Percentiles rank a stretch among this genome's conserved stretches.
These are phyloP conservation scores for Toxoplasma gondii DNA, from an alignment of 169 alveolate genomes.

Conservation along the genomic window DNA sequence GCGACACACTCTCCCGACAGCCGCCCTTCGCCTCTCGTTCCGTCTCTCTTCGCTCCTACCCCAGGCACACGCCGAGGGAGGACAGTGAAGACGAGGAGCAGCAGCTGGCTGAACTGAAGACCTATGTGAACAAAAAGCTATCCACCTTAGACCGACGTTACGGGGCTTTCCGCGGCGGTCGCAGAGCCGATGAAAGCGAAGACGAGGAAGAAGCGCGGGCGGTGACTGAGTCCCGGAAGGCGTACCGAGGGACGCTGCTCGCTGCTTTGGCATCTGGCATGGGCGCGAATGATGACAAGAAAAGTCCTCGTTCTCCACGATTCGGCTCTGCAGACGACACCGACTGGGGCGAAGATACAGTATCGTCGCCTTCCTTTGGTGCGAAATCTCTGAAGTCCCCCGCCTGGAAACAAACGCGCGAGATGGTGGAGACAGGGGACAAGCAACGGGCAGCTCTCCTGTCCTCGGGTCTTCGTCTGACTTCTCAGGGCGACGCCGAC, in stretches of 20 bases:
- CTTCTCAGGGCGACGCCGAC: neutral
- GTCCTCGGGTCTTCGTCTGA: neutral
- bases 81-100: neutral
- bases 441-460: neutral
- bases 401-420: neutral
- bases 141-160: neutral
- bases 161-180: neutral
- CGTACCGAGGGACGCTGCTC: neutral
- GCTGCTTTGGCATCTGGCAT: neutral
- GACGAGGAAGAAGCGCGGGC: neutral
- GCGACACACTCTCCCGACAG: neutral
- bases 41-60: neutral
- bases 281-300: neutral
- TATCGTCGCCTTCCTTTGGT: neutral
- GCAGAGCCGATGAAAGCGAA: neutral
- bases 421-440: neutral
- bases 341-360: neutral
- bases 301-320: neutral
- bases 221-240: neutral
- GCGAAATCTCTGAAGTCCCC: neutral
- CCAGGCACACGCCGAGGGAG: neutral
- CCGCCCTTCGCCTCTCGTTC: neutral
- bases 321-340: constrained; percentile 2
- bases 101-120: neutral
- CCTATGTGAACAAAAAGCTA: neutral